Conservation (phyloP, 2,329 filamentous ascomycete species). For the Aspergillus novofumigatus region DNA sequence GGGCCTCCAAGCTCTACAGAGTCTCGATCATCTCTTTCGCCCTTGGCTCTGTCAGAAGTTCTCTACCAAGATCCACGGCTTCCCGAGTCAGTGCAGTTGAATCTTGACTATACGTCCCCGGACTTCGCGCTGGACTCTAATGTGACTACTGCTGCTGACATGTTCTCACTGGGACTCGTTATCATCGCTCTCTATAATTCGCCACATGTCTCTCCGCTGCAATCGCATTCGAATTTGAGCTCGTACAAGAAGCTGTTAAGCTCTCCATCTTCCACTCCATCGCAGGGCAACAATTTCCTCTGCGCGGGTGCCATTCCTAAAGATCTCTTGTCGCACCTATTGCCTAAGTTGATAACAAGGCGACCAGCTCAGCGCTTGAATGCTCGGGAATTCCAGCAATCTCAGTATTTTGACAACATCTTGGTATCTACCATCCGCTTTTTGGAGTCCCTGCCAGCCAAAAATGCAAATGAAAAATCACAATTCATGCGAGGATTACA, state of each 20-base stretch:
- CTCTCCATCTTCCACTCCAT: conserved; percentile 73
- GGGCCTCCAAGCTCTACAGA: conserved; percentile 73
- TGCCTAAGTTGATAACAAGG: conserved; percentile 82
- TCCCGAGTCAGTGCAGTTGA: conserved; percentile 77
- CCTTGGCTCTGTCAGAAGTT: conserved; percentile 77
- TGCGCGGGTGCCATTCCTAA: conserved; percentile 74
- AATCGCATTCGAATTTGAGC: conserved; percentile 73
- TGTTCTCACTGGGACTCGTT: conserved; percentile 88
- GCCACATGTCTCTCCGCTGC: conserved; percentile 83
- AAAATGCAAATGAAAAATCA: conserved; percentile 84
- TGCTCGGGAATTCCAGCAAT: conserved; percentile 88
- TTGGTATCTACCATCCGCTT: conserved; percentile 95
- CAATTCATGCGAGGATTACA: conserved; percentile 86
- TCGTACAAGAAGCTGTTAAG: conserved; percentile 82
- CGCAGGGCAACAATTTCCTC: conserved; percentile 76
- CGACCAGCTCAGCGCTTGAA: conserved; percentile 82
- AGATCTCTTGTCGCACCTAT: conserved; percentile 68
- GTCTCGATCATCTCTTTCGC: conserved; percentile 69
- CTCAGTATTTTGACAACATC: conserved; percentile 94
- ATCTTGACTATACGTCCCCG: conserved; percentile 89
- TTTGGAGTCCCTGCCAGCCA: conserved; percentile 82
- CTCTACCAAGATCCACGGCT: conserved; percentile 81
- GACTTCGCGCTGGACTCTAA: conserved; percentile 93
- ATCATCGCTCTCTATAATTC: conserved; percentile 90
- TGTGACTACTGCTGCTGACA: conserved; percentile 76